phyloP scores from a whole-genome alignment of 2,329 filamentous ascomycete genomes.

The Pleomassaria siparia region DNA sequence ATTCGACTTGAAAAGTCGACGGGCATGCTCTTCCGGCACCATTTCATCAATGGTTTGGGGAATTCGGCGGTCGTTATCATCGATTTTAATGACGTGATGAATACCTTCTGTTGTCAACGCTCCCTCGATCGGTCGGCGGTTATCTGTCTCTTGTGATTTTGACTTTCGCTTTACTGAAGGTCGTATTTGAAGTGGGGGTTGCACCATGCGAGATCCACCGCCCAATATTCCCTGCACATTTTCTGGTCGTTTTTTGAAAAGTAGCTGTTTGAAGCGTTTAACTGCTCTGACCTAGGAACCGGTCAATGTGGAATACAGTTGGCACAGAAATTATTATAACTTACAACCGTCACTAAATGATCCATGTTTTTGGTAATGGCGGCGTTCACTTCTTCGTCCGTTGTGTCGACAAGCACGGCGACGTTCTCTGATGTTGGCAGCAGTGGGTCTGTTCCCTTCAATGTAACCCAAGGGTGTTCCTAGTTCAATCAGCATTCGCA shows the following conservation, averaged over 20 bases:
- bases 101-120: conserved; percentile 57
- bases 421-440: conserved; percentile 85
- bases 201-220: conserved; percentile 58
- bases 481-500: conserved; percentile 43
- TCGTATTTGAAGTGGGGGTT: conserved; percentile 58
- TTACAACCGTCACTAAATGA: conserved; percentile 78
- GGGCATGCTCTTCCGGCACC: conserved; percentile 22
- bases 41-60: conserved; percentile 24
- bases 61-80: conserved; percentile 27
- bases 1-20: conserved; percentile 9
- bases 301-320: not conserved
- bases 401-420: conserved; percentile 75
- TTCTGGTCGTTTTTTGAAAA: conserved; percentile 59
- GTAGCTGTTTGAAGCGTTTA: conserved; percentile 78
- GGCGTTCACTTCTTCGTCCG: conserved; percentile 84
- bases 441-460: conserved; percentile 72
- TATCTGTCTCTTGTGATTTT: conserved; percentile 54
- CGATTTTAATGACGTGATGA: conserved; percentile 49
- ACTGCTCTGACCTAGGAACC: conserved; percentile 77
- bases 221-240: conserved; percentile 63
- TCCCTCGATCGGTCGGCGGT: conserved; percentile 53
- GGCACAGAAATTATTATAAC: conserved; percentile 12
- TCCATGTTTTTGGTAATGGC: conserved; percentile 91
- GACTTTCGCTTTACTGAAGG: conserved; percentile 45
- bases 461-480: conserved; percentile 94